Percentiles rank a stretch among this genome's conserved stretches.
These are phyloP conservation scores for Aegilops longissima DNA, from an alignment of 176 grass and related monocot genomes.

Conservation along the genomic window DNA sequence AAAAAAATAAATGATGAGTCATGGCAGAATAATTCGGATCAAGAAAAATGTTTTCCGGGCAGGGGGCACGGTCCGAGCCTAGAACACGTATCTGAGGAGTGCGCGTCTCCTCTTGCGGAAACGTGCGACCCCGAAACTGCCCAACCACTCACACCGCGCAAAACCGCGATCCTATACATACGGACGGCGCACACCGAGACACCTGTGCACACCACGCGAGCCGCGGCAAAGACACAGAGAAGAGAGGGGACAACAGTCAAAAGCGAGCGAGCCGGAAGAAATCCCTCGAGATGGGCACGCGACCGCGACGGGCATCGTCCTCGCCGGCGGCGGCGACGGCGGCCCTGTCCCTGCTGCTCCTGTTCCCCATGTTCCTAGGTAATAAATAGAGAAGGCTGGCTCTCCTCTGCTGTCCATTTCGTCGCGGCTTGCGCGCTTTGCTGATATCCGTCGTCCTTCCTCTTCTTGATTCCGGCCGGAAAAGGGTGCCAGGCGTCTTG, in stretches of 20 bases:
- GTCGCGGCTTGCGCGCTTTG: background rate
- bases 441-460: background rate
- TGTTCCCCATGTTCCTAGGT: conserved; percentile 25
- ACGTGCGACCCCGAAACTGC: background rate
- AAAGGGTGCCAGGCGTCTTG: conserved; percentile 6
- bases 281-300: conserved; percentile 12
- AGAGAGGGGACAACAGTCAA: background rate
- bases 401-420: background rate
- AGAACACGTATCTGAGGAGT: conserved; percentile 10
- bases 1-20: too few relatives aligned
- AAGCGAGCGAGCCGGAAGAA: background rate
- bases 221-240: background rate
- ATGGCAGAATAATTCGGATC: background rate
- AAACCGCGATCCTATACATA: background rate
- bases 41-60: background rate
- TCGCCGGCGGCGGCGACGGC: background rate
- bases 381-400: background rate
- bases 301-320: background rate
- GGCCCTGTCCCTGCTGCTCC: background rate
- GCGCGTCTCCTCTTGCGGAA: background rate
- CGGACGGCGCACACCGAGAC: background rate
- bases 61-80: background rate
- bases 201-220: conserved; percentile 6
- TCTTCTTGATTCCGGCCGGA: background rate
- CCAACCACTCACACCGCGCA: background rate